Evolutionary conservation across 805 yeast species (phyloP).

Genomic region (Komagataella populi): DNA sequence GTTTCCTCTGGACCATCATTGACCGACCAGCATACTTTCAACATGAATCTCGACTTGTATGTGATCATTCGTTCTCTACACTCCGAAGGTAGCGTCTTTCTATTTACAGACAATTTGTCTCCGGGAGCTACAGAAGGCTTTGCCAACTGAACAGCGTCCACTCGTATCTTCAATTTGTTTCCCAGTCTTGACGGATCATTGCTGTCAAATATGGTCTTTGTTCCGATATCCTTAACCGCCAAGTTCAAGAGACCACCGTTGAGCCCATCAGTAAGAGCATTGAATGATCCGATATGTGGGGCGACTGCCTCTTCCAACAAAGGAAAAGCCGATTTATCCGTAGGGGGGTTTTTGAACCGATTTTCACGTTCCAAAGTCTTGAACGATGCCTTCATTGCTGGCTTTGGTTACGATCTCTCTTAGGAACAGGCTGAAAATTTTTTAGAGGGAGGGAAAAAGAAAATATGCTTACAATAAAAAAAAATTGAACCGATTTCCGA

Average conservation of each 20-base stretch:
- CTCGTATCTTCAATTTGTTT: constrained; percentile 72
- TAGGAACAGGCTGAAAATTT: not conserved
- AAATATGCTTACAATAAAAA: not conserved
- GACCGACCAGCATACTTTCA: constrained; percentile 76
- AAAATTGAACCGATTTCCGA: not conserved
- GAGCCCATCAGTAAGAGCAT: constrained; percentile 85
- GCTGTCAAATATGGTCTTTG: constrained; percentile 75
- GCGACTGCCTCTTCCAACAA: constrained; percentile 77
- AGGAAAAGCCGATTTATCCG: constrained; percentile 73
- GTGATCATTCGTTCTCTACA: constrained; percentile 82
- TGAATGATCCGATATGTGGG: constrained; percentile 93
- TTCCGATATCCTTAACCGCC: constrained; percentile 82
- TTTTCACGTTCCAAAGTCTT: constrained; percentile 80
- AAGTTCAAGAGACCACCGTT: constrained; percentile 74
- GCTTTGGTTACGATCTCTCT: not conserved
- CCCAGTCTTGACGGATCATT: constrained; percentile 57
- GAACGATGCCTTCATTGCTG: constrained; percentile 39
- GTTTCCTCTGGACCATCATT: constrained; percentile 75
- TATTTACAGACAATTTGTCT: constrained; percentile 65
- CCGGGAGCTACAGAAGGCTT: constrained; percentile 64
- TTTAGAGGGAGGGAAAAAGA: constrained; percentile 1
- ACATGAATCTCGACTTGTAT: constrained; percentile 64
- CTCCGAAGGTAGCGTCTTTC: constrained; percentile 74
- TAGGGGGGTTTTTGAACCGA: constrained; percentile 81
- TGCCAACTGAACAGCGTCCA: constrained; percentile 80